phyloP scores from a whole-genome alignment of 2,329 filamentous ascomycete species.

The Fusarium sp. region DNA sequence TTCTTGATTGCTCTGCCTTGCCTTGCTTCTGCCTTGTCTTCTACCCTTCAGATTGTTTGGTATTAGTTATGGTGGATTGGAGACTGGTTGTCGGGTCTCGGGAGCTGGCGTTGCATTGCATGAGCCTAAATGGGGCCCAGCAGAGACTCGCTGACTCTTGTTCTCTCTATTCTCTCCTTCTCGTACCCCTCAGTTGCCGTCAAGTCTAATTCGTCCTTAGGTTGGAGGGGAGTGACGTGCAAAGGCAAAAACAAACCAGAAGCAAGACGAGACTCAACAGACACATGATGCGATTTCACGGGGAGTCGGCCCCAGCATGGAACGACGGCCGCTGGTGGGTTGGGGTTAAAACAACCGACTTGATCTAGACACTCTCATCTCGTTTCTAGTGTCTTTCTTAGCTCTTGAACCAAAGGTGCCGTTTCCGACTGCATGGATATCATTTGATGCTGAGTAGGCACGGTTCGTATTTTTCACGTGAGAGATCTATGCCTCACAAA shows the following conservation, averaged over 20 bases:
- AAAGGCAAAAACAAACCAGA: slow-evolving; percentile 8
- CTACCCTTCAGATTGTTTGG: slow-evolving; percentile 25
- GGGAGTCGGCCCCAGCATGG: slow-evolving; percentile 30
- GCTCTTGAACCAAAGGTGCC: slow-evolving; percentile 23
- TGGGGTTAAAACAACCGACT: slow-evolving; percentile 28
- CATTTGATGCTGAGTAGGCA: background rate
- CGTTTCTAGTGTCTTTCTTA: slow-evolving; percentile 34
- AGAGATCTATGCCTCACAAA: slow-evolving; percentile 2
- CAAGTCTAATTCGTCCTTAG: background rate
- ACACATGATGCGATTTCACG: slow-evolving; percentile 33
- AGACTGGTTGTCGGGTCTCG: slow-evolving; percentile 33
- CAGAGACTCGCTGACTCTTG: slow-evolving; percentile 13
- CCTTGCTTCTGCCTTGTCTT: background rate
- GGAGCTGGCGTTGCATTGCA: slow-evolving; percentile 38
- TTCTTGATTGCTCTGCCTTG: slow-evolving; percentile 5
- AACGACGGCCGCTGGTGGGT: slow-evolving; percentile 31
- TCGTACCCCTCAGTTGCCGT: background rate
- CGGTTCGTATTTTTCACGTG: slow-evolving; percentile 12
- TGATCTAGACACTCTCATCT: slow-evolving; percentile 25
- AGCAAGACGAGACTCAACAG: slow-evolving; percentile 7
- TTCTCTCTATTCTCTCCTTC: slow-evolving; percentile 22
- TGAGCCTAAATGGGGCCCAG: slow-evolving; percentile 23
- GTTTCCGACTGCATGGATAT: slow-evolving; percentile 33
- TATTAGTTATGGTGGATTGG: slow-evolving; percentile 40
- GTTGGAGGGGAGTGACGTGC: slow-evolving; percentile 32